Evolutionary conservation across 208 protist species (phyloP).

Genomic region (Jaenimonas drosophilae): DNA sequence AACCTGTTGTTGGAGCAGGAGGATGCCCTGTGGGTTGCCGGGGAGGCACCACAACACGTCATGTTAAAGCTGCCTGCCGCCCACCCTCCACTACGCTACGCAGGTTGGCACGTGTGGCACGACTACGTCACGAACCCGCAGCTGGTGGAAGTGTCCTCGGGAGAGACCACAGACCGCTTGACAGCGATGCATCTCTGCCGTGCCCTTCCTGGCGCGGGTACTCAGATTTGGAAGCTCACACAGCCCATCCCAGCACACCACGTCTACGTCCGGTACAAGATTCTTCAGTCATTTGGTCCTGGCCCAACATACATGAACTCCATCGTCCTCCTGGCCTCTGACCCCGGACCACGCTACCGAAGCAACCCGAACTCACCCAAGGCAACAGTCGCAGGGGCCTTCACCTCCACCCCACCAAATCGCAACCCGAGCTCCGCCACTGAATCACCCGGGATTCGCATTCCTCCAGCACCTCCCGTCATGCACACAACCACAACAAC

Average conservation of each 20-base stretch:
- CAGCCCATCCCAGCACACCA: constrained; percentile 48
- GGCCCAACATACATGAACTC: constrained; percentile 85
- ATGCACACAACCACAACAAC: too few relatives aligned
- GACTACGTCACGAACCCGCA: constrained; percentile 80
- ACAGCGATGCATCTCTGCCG: constrained; percentile 52
- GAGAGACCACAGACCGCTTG: constrained; percentile 25
- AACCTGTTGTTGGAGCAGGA: constrained; percentile 60
- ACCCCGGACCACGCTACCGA: constrained; percentile 47
- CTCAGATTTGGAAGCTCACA: constrained; percentile 77
- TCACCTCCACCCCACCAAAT: not conserved
- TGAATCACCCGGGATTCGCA: too few relatives aligned
- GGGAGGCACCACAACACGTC: constrained; percentile 71
- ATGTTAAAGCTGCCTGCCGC: constrained; percentile 25
- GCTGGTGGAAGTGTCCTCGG: constrained; percentile 62
- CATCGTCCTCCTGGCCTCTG: constrained; percentile 56
- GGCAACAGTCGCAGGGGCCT: too few relatives aligned
- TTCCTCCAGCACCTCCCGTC: too few relatives aligned
- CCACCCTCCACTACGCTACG: constrained; percentile 66
- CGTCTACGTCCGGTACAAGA: constrained; percentile 47
- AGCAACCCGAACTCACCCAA: not conserved
- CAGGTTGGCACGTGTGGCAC: constrained; percentile 82
- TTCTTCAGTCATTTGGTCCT: constrained; percentile 57
- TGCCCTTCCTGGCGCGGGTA: constrained; percentile 63
- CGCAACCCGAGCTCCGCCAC: not conserved
- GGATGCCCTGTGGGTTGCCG: constrained; percentile 73